Conservation (phyloP, 2,329 filamentous ascomycete species). For the Escovopsis sp. region DNA sequence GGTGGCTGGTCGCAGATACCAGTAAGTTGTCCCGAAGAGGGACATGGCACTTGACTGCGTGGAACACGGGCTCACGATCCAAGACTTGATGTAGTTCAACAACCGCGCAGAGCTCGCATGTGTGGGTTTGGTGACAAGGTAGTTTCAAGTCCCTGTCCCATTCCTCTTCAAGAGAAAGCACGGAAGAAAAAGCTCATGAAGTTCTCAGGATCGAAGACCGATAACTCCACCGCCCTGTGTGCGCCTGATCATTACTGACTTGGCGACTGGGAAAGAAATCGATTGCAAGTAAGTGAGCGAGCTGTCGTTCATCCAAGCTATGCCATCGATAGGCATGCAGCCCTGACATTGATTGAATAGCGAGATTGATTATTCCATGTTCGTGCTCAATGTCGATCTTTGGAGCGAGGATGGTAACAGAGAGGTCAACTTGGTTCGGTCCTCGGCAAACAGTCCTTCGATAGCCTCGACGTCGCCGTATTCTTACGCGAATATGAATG, state of each 20-base stretch:
- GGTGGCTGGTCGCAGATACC: conserved; percentile 19
- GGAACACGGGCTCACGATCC: conserved; percentile 8
- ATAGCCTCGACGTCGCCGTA: conserved; percentile 70
- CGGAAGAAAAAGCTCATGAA: not conserved
- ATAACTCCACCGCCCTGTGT: conserved; percentile 95
- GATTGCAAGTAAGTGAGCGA: conserved; percentile 55
- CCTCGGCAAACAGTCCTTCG: conserved; percentile 52
- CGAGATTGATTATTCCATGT: conserved; percentile 25
- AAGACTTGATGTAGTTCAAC: conserved; percentile 70
- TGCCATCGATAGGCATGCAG: not conserved
- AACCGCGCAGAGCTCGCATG: conserved; percentile 88
- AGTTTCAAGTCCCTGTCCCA: conserved; percentile 7
- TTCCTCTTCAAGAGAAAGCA: not conserved
- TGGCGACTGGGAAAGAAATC: conserved; percentile 61
- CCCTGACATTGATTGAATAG: conserved; percentile 8
- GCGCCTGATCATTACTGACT: conserved; percentile 64
- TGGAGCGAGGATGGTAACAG: conserved; percentile 50
- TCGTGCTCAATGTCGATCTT: conserved; percentile 50
- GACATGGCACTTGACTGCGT: not conserved
- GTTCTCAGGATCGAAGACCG: conserved; percentile 65
- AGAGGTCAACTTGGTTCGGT: conserved; percentile 52
- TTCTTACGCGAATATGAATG: conserved; percentile 46
- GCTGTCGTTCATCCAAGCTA: not conserved
- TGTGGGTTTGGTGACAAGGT: conserved; percentile 98
- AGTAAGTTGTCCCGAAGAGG: conserved; percentile 12